Conservation (phyloP, 129 eudicot species). For the Flaveria bidentis region DNA sequence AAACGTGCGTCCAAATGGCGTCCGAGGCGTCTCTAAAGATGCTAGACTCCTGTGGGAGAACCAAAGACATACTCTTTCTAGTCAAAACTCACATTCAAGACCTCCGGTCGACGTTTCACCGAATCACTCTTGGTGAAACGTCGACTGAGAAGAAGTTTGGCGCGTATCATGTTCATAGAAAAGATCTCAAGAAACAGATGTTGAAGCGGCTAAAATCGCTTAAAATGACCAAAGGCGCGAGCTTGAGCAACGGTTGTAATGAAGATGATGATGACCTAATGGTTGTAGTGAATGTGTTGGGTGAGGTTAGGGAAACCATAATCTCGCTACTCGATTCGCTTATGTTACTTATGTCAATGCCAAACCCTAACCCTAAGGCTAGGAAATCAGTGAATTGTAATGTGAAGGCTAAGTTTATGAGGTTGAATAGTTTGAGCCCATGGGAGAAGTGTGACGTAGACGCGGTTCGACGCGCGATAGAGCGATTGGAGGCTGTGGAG, state of each 20-base stretch:
- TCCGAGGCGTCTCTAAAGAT: conserved; percentile 68
- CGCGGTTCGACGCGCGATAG: conserved; percentile 40
- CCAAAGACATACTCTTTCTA: conserved; percentile 58
- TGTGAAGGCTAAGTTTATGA: conserved; percentile 48
- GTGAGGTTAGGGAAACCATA: conserved; percentile 63
- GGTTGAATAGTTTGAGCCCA: conserved; percentile 56
- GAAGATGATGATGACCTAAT: conserved; percentile 44
- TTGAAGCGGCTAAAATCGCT: conserved; percentile 54
- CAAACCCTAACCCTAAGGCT: conserved; percentile 43
- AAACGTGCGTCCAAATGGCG: conserved; percentile 40
- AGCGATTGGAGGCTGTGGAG: conserved; percentile 69
- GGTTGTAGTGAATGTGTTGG: conserved; percentile 60
- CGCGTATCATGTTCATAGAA: conserved; percentile 48
- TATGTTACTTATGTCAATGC: conserved; percentile 65
- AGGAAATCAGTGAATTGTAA: conserved; percentile 32
- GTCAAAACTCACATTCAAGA: conserved; percentile 73
- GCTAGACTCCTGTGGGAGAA: conserved; percentile 73
- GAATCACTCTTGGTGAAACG: conserved; percentile 42
- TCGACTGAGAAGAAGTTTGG: conserved; percentile 46
- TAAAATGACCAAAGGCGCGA: conserved; percentile 42
- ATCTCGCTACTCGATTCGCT: conserved; percentile 58
- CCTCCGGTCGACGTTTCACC: conserved; percentile 65
- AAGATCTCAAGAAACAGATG: conserved; percentile 71
- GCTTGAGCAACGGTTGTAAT: neutral
- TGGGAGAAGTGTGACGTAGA: conserved; percentile 69